These are phyloP conservation scores for Rosa hybrid DNA, from an alignment of 331 rosid species.

Conservation along the genomic window DNA sequence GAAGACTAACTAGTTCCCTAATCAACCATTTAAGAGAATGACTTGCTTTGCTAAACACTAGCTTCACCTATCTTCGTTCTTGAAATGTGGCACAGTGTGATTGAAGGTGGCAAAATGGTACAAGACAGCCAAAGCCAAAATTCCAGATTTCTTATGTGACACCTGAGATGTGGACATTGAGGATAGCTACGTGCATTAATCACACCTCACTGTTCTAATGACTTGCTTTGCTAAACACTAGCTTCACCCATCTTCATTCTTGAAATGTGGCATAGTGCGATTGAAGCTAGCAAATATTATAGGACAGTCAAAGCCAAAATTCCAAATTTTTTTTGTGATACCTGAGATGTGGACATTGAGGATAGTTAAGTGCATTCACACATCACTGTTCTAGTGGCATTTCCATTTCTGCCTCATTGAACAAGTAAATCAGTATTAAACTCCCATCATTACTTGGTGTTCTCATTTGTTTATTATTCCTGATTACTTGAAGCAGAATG, in stretches of 20 bases:
- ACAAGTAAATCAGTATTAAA: background rate
- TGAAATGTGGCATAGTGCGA: slow-evolving; percentile 9
- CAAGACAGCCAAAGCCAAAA: slow-evolving; percentile 52
- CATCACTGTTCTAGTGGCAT: background rate
- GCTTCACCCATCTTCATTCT: slow-evolving; percentile 4
- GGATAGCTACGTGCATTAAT: background rate
- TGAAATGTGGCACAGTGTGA: slow-evolving; percentile 10
- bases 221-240: background rate
- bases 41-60: background rate
- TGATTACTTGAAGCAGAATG: slow-evolving; percentile 5
- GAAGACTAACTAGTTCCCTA: background rate
- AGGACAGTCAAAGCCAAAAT: slow-evolving; percentile 49
- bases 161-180: slow-evolving; percentile 9
- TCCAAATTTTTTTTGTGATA: slow-evolving; percentile 1
- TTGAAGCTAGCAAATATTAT: slow-evolving; percentile 2
- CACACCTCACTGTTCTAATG: slow-evolving; percentile 4
- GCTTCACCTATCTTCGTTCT: background rate
- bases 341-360: slow-evolving; percentile 5
- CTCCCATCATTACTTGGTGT: background rate
- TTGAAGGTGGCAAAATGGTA: background rate
- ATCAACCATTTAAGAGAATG: background rate
- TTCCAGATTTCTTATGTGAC: slow-evolving; percentile 15
- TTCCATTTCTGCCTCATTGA: background rate
- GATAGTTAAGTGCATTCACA: slow-evolving; percentile 16
- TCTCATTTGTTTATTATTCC: background rate